Evolutionary conservation across 1,139 yeast genomes (phyloP).

Genomic region (Blastobotrys persicus): DNA sequence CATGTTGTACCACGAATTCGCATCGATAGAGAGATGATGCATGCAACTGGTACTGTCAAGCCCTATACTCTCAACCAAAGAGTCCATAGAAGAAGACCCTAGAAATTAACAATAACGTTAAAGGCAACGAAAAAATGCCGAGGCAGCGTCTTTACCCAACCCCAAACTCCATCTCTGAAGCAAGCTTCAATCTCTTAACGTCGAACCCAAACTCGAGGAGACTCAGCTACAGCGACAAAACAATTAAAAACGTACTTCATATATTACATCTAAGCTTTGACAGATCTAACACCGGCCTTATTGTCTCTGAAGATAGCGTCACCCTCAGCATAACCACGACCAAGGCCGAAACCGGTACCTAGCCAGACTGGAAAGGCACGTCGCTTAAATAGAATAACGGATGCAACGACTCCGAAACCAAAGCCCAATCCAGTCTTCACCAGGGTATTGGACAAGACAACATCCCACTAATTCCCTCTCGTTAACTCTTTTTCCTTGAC

Average conservation of each 20-base stretch:
- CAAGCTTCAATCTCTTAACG: neutral
- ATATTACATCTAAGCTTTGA: slow-evolving; percentile 31
- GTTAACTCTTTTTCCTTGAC: slow-evolving; percentile 13
- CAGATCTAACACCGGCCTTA: slow-evolving; percentile 38
- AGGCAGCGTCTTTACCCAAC: no score
- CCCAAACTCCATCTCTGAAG: no score
- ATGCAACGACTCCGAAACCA: slow-evolving; percentile 93
- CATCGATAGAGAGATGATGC: no score
- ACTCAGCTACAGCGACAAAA: neutral
- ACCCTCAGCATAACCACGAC: slow-evolving; percentile 97
- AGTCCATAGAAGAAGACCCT: no score
- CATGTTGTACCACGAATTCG: no score
- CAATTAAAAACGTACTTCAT: slow-evolving; percentile 1
- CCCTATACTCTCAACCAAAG: no score
- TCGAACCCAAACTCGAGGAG: neutral
- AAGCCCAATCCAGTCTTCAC: slow-evolving; percentile 97
- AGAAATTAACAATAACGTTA: no score
- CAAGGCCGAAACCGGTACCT: slow-evolving; percentile 94
- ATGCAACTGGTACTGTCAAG: no score
- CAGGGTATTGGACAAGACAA: slow-evolving; percentile 87
- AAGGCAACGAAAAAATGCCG: no score
- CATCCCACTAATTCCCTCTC: slow-evolving; percentile 71
- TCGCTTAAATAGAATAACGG: slow-evolving; percentile 88
- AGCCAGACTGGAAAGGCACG: slow-evolving; percentile 97
- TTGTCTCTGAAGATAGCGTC: slow-evolving; percentile 82